Evolutionary conservation across 73 alveolate species (phyloP).

Genomic region (Tetrahymena malaccensis): DNA sequence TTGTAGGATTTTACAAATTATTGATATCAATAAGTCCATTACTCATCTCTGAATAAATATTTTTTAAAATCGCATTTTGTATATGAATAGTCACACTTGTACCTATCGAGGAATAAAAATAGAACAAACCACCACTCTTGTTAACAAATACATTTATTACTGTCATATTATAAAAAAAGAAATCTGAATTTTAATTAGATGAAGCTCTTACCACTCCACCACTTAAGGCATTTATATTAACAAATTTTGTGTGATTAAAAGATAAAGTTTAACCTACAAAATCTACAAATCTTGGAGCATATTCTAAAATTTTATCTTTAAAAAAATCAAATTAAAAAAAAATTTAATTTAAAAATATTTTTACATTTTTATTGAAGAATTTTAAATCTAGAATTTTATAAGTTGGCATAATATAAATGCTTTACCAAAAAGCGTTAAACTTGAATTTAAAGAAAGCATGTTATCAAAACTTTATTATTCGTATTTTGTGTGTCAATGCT

Average conservation of each 20-base stretch:
- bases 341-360: neutral
- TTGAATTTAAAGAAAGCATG: neutral
- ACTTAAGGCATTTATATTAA: neutral
- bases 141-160: neutral
- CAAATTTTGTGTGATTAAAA: neutral
- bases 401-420: neutral
- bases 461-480: neutral
- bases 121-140: neutral
- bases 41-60: neutral
- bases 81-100: neutral
- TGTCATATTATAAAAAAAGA: neutral
- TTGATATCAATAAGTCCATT: neutral
- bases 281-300: neutral
- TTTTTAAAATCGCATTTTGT: neutral
- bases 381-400: too few species aligned
- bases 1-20: neutral
- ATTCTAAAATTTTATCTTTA: neutral
- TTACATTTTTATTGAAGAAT: neutral
- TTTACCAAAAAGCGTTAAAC: neutral
- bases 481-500: neutral
- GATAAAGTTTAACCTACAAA: neutral
- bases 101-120: neutral
- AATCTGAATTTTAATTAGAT: neutral
- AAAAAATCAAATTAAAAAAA: neutral
- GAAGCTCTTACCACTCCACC: neutral